Conservation (phyloP, 2,329 filamentous ascomycete species). For the Microdochium trichocladiopsis region DNA sequence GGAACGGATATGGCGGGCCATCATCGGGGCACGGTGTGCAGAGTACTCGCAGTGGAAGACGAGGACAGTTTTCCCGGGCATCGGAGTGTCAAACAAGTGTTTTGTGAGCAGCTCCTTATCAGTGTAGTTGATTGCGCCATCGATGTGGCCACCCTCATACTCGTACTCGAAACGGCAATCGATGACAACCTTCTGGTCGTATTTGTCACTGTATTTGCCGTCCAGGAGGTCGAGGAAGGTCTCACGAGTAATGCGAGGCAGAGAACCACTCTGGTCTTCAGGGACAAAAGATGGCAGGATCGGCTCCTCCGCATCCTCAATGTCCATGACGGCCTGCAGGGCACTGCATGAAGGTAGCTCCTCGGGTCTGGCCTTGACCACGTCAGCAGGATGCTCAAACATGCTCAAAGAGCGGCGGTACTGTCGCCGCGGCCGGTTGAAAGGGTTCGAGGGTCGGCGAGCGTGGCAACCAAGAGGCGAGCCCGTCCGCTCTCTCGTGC, state of each 20-base stretch:
- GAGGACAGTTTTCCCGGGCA: conserved; percentile 67
- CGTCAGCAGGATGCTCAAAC: conserved; percentile 87
- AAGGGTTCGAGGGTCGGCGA: conserved; percentile 65
- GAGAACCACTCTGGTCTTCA: conserved; percentile 73
- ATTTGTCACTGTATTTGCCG: conserved; percentile 70
- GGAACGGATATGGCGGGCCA: conserved; percentile 88
- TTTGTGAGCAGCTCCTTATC: conserved; percentile 82
- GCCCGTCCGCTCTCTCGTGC: conserved; percentile 52
- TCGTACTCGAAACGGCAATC: conserved; percentile 99
- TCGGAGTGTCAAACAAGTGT: conserved; percentile 66
- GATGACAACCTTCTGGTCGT: conserved; percentile 77
- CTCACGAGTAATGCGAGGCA: conserved; percentile 77
- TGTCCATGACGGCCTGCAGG: conserved; percentile 73
- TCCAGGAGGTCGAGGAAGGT: conserved; percentile 85
- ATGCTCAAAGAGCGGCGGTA: conserved; percentile 92
- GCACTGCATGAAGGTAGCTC: conserved; percentile 43
- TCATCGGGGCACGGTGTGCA: conserved; percentile 88
- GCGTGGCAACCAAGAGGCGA: conserved; percentile 67
- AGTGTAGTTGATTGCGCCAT: conserved; percentile 91
- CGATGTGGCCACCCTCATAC: conserved; percentile 92
- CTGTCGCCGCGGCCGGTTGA: conserved; percentile 74
- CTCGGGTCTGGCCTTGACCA: conserved; percentile 72
- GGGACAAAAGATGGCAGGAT: conserved; percentile 78
- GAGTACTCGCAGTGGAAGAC: conserved; percentile 99
- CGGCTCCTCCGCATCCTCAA: conserved; percentile 68